Percentiles rank a stretch among this genome's conserved stretches.
These are phyloP conservation scores for Argentina anserina DNA, from an alignment of 306 rosid species.

Conservation along the genomic window DNA sequence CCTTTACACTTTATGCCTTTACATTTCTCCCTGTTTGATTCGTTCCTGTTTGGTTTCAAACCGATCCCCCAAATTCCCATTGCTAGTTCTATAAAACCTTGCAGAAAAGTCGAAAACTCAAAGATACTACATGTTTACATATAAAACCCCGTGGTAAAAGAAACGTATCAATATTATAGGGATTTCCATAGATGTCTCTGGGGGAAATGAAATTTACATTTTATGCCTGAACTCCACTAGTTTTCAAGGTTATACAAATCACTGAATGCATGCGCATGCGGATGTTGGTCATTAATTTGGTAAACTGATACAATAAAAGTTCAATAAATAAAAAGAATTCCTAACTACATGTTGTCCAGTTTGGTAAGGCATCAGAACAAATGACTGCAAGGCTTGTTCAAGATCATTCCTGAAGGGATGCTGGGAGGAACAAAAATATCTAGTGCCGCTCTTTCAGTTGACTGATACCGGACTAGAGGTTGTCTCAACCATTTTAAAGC, in stretches of 20 bases:
- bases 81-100: background rate
- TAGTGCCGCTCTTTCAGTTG: background rate
- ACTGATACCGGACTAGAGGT: constrained; percentile 43
- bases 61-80: background rate
- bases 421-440: constrained; percentile 21
- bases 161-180: background rate
- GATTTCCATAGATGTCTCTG: background rate
- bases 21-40: background rate
- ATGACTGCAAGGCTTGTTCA: constrained; percentile 22
- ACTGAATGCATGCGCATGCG: background rate
- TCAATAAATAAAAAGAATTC: constrained; percentile 51
- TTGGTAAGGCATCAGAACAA: constrained; percentile 30
- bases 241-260: constrained; percentile 14
- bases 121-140: no score
- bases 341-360: constrained; percentile 23
- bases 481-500: constrained; percentile 94
- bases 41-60: background rate
- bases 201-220: background rate
- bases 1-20: background rate
- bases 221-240: background rate
- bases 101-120: background rate
- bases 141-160: no score
- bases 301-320: constrained; percentile 43
- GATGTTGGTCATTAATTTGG: constrained; percentile 17
- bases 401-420: constrained; percentile 2